Evolutionary conservation across 306 rosid species (phyloP).

Genomic region (Geum urbanum): DNA sequence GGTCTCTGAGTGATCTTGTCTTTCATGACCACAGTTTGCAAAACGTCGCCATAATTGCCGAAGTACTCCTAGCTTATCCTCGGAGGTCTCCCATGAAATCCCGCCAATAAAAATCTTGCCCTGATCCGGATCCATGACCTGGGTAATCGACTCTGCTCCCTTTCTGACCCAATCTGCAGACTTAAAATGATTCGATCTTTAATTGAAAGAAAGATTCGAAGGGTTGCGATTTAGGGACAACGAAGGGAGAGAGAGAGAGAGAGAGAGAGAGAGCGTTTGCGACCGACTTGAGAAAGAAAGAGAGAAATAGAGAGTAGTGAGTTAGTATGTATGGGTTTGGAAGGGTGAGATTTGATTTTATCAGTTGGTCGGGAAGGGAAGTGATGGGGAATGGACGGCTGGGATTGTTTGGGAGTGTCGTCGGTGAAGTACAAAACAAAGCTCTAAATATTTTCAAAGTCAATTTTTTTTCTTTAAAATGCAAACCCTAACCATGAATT

Average conservation of each 20-base stretch:
- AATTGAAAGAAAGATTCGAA: constrained; percentile 5
- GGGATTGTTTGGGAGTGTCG: not conserved
- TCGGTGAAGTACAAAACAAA: not conserved
- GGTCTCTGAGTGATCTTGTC: constrained; percentile 82
- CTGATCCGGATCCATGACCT: constrained; percentile 87
- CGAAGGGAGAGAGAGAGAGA: not conserved
- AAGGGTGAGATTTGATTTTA: constrained; percentile 33
- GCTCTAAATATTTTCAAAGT: no score
- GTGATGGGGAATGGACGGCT: constrained; percentile 16
- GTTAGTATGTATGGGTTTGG: constrained; percentile 24
- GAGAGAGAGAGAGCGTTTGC: constrained; percentile 33
- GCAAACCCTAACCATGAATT: no score
- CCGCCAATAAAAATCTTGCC: constrained; percentile 96
- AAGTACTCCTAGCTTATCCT: constrained; percentile 91
- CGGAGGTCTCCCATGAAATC: constrained; percentile 90
- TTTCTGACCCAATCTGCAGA: not conserved
- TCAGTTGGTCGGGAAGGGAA: not conserved
- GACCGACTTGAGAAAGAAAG: constrained; percentile 35
- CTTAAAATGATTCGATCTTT: not conserved
- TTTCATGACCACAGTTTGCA: constrained; percentile 79
- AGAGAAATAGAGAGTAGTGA: constrained; percentile 7
- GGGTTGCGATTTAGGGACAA: constrained; percentile 14
- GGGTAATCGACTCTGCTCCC: not conserved
- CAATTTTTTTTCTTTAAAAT: no score
- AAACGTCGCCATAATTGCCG: constrained; percentile 68